Evolutionary conservation across 495 filamentous ascomycete genomes (phyloP), one percentile per base, ranked within the genome.

Genomic region (Aspergillus bridgeri): DNA sequence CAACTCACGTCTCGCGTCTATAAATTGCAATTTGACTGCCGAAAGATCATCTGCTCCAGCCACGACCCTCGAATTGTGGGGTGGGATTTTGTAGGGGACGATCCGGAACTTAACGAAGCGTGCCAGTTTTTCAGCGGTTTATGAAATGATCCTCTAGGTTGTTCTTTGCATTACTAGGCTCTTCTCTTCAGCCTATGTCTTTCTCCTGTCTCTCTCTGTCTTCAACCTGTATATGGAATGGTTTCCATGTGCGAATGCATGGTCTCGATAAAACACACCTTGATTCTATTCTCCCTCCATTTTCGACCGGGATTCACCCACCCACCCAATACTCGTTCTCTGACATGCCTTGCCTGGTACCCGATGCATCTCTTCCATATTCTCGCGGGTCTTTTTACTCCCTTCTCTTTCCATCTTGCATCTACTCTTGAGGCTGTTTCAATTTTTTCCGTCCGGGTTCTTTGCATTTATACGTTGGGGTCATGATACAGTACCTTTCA

Each of bases 81-180:
- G 4, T 98, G 94, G 94, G 94, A 98, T 74, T 98, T 96, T 79
- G 93, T 91, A 50, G 89, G 89, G 62, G 89, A 83, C n/a, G 94
- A 98, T 53, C 75, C 83, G 63, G 85, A 92, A 59, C 85, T 98
- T 47, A 84, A 91, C 53, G 86, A 89, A 65, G 90, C 89, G 3
- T 84, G 84, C 53, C 84, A 81, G 42, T 96, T 96, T 68, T 97
- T 96, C 54, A 61, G 58, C 20, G 63, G 71, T 2, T 60, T 23
- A 47, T 23, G 45, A 47, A 47, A 20, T 47, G 45, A 47, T 47
- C 21, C 45, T 8, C 33, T 38, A 13, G 33, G 17, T 38, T 38
- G 13, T 5, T 6, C 8, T 38, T 15, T 38, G 2, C 33, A 1
- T 38, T 38, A 2, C 33, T 38, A 38, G 33, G 13, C 11, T 38